phyloP scores from a whole-genome alignment of 768 basidiomycete species.

The Trametes elegans region DNA sequence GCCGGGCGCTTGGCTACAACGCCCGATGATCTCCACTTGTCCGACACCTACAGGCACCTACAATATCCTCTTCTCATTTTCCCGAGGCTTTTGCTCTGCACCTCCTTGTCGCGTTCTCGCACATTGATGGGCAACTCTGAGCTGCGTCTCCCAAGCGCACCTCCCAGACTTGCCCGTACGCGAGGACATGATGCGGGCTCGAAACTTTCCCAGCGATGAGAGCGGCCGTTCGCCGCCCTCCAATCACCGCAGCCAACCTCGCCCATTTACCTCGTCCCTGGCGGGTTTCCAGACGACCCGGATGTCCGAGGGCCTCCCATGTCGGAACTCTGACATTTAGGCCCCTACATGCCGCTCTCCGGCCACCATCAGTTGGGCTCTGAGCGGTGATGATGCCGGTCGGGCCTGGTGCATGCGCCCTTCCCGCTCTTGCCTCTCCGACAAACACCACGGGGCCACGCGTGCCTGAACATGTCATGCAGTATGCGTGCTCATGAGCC shows the following conservation, averaged over 20 bases:
- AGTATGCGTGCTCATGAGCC: too few relatives aligned
- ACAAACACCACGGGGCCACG: too few relatives aligned
- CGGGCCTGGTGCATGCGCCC: too few relatives aligned
- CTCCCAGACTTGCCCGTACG: too few relatives aligned
- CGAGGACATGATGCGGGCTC: background rate
- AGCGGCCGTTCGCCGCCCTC: background rate
- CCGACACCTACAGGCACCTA: constrained; percentile 9
- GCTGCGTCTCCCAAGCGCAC: too few relatives aligned
- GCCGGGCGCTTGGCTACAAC: background rate
- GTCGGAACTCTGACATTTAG: background rate
- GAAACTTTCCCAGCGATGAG: constrained; percentile 16
- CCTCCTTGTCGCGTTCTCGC: background rate
- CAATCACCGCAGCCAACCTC: constrained; percentile 1
- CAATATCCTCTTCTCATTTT: constrained; percentile 1
- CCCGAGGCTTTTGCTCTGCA: background rate
- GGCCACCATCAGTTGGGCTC: background rate
- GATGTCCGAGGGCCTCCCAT: background rate
- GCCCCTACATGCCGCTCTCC: background rate
- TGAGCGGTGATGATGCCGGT: background rate
- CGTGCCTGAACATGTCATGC: too few relatives aligned
- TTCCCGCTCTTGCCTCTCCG: too few relatives aligned
- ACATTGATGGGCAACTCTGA: too few relatives aligned
- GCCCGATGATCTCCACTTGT: background rate
- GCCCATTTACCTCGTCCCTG: constrained; percentile 13
- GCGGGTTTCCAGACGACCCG: background rate